phyloP scores from a whole-genome alignment of 495 filamentous ascomycete genomes.

The Bacidia gigantensis region DNA sequence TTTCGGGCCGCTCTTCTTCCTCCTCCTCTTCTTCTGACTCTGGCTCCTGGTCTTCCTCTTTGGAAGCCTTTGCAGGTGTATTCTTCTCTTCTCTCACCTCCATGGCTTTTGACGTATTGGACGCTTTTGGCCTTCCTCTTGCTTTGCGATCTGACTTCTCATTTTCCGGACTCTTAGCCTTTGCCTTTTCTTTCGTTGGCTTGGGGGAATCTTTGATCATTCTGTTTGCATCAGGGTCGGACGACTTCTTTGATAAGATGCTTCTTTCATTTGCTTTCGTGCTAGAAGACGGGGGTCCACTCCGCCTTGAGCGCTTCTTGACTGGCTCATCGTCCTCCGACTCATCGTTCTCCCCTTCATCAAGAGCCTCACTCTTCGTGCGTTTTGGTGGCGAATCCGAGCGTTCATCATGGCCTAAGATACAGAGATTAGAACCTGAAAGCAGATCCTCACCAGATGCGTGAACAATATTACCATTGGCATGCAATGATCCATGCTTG shows the following conservation, averaged over 20 bases:
- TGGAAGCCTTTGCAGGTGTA: slow-evolving; percentile 18
- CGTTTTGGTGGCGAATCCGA: slow-evolving; percentile 8
- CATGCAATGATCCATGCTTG: not conserved
- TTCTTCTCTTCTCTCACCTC: slow-evolving; percentile 14
- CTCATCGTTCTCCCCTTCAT: slow-evolving; percentile 27
- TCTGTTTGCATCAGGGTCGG: not conserved
- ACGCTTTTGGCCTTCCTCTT: not conserved
- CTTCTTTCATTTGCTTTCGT: not conserved
- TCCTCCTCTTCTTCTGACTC: slow-evolving; percentile 45
- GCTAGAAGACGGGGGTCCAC: slow-evolving; percentile 31
- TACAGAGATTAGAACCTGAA: too few species aligned
- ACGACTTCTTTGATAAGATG: not conserved
- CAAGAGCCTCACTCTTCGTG: slow-evolving; percentile 1
- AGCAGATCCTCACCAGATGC: too few species aligned
- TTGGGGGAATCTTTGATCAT: not conserved
- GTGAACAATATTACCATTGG: slow-evolving; percentile 1
- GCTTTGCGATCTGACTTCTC: not conserved
- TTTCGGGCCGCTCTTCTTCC: slow-evolving; percentile 62
- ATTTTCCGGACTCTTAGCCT: not conserved
- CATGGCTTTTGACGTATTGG: not conserved
- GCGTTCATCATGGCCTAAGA: not conserved
- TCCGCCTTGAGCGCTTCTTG: slow-evolving; percentile 44
- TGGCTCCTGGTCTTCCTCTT: slow-evolving; percentile 36
- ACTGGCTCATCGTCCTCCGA: slow-evolving; percentile 31
- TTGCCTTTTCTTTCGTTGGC: not conserved